These are phyloP conservation scores for Thelonectria discophora DNA, from an alignment of 2,329 filamentous ascomycete genomes.

Conservation along the genomic window DNA sequence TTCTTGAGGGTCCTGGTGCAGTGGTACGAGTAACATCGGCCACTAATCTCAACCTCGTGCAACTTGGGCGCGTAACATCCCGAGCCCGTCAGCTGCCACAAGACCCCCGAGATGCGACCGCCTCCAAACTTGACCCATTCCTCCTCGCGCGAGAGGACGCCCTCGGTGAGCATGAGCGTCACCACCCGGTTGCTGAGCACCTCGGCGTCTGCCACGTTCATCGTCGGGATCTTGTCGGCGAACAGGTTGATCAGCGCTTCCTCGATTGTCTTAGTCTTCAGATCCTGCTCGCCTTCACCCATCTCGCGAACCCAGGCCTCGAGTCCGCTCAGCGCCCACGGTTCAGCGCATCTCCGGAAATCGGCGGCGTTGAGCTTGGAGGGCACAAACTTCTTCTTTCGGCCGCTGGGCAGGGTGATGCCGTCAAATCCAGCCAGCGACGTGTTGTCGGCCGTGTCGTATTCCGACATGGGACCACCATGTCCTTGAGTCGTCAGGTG, in stretches of 20 bases:
- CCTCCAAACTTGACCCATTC: slow-evolving; percentile 96
- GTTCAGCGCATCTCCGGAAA: slow-evolving; percentile 85
- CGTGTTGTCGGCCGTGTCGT: slow-evolving; percentile 63
- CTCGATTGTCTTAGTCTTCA: slow-evolving; percentile 84
- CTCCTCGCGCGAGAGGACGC: slow-evolving; percentile 85
- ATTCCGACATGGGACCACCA: slow-evolving; percentile 57
- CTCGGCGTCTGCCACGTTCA: slow-evolving; percentile 98
- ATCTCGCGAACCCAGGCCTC: slow-evolving; percentile 87
- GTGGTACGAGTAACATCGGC: slow-evolving; percentile 91
- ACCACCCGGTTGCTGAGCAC: slow-evolving; percentile 81
- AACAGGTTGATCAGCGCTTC: slow-evolving; percentile 91
- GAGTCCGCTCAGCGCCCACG: slow-evolving; percentile 92
- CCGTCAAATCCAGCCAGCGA: slow-evolving; percentile 76
- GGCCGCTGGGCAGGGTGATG: slow-evolving; percentile 81
- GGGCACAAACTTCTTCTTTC: slow-evolving; percentile 85
- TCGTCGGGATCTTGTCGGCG: slow-evolving; percentile 93
- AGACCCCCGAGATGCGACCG: slow-evolving; percentile 83
- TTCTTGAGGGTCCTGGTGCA: slow-evolving; percentile 96
- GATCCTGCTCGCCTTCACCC: slow-evolving; percentile 88
- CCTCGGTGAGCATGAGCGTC: slow-evolving; percentile 79
- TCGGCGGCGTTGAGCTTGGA: slow-evolving; percentile 83
- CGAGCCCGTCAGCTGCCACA: slow-evolving; percentile 90
- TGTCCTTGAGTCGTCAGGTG: slow-evolving; percentile 56
- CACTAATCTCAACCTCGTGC: slow-evolving; percentile 74
- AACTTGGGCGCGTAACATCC: slow-evolving; percentile 91